Base-by-base conservation (phyloP, 2,329 filamentous ascomycete genomes). In the Phaeosphaeriaceae sp. region DNA sequence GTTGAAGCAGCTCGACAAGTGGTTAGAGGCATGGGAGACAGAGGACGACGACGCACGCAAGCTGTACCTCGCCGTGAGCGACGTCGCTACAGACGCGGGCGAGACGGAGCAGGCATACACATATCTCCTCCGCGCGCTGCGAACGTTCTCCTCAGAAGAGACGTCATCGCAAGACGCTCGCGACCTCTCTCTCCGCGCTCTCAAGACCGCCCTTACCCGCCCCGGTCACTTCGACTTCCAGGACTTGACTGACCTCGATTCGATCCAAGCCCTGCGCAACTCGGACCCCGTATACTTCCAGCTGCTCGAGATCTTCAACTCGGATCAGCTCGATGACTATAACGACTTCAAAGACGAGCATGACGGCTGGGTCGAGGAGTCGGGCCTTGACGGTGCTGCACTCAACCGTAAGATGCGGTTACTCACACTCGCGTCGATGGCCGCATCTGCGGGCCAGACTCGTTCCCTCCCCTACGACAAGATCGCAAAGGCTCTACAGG, bases 331-430 rank as follows among this genome's bases (percentile, higher is more conserved):
- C 54, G 93, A 98, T 76, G 92, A 97, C 80, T 97, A 95, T 83
- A 91, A 92, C 78, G 93, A 97, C 80, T 98, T 98, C 84, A 88
- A 92, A 77, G 91, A 96, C 72, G 92, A 96, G 82, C 92, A 97
- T 80, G 86, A 91, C 65, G 91, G 89, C 62, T 97, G 92, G 82
- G 82, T 98, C 60, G 89, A 93, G 78, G 86, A 92, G 76, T 86
- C 92, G 73, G 86, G 87, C 65, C 85, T 84, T 24, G 89, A 96
- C 75, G 85, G 86, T 71, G 86, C 86, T 53, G 88, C 87, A 62
- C 86, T 98, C 67, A 88, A 93, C 84, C 92, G 91, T 79, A 99
- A 99, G 85, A 97, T 98, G 86, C 92, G 95, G 69, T 88, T 99
- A 47, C 86, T 99, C 58, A 98, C 95, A 15, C 91, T 99, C 67